phyloP scores from a whole-genome alignment of 2,329 filamentous ascomycete species.

The Microdochium nivale region DNA sequence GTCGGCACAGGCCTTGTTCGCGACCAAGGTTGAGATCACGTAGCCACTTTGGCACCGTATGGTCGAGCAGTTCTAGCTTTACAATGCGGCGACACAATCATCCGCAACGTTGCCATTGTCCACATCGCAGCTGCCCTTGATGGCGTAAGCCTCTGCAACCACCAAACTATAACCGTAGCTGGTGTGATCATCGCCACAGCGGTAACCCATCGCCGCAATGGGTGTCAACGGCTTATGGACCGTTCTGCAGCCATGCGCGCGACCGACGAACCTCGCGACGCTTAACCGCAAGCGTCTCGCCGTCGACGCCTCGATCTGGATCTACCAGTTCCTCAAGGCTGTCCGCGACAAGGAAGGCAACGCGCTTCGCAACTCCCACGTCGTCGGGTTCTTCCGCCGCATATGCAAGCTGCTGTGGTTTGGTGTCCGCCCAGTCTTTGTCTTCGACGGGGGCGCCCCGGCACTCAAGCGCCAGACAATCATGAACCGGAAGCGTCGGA shows the following conservation, averaged over 20 bases:
- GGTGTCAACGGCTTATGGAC: constrained; percentile 98
- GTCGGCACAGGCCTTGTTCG: too few species aligned
- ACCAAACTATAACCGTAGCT: not conserved
- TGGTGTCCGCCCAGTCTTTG: constrained; percentile 92
- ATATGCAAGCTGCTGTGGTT: constrained; percentile 98
- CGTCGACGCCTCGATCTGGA: constrained; percentile 98
- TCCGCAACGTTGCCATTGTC: too few species aligned
- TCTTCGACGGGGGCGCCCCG: constrained; percentile 94
- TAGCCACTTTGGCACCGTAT: too few species aligned
- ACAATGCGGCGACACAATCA: too few species aligned
- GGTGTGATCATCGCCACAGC: not conserved
- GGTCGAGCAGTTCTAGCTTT: too few species aligned
- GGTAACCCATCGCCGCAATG: constrained; percentile 55
- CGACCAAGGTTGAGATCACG: too few species aligned
- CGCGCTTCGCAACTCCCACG: constrained; percentile 87
- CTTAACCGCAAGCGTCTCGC: constrained; percentile 94
- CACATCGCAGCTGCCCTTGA: too few species aligned
- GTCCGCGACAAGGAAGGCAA: constrained; percentile 98
- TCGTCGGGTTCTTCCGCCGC: constrained; percentile 95
- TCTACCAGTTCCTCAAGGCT: constrained; percentile 98
- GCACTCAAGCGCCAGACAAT: constrained; percentile 88
- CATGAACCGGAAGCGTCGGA: constrained; percentile 62
- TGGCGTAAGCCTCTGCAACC: too few species aligned
- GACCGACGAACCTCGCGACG: constrained; percentile 91
- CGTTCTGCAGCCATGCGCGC: constrained; percentile 87